Conservation (phyloP, 2,329 filamentous ascomycete genomes). For the Colletotrichum gigasporum region DNA sequence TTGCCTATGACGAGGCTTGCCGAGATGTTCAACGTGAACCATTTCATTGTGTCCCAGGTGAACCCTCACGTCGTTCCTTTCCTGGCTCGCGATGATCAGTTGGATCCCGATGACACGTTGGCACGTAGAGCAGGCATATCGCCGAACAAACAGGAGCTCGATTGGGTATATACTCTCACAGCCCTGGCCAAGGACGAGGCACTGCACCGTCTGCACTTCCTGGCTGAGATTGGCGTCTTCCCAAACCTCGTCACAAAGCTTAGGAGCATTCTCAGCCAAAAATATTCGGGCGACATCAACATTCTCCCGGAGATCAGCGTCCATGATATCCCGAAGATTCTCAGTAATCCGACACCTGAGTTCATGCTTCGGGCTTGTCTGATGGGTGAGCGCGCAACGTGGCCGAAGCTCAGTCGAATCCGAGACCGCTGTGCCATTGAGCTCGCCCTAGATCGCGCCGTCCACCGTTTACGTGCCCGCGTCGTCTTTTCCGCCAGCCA, state of each 20-base stretch:
- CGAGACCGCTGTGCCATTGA: slow-evolving; percentile 90
- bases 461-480: slow-evolving; percentile 72
- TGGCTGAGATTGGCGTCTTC: slow-evolving; percentile 83
- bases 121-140: slow-evolving; percentile 22
- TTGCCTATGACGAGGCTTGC: slow-evolving; percentile 88
- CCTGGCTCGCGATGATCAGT: slow-evolving; percentile 76
- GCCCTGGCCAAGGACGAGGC: slow-evolving; percentile 82
- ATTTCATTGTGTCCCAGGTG: slow-evolving; percentile 97
- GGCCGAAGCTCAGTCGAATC: slow-evolving; percentile 88
- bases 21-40: slow-evolving; percentile 98
- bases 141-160: slow-evolving; percentile 51
- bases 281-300: slow-evolving; percentile 94
- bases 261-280: slow-evolving; percentile 84
- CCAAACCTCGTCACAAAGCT: slow-evolving; percentile 82
- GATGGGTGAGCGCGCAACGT: slow-evolving; percentile 85
- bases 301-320: slow-evolving; percentile 85
- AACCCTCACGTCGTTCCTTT: slow-evolving; percentile 95
- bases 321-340: slow-evolving; percentile 77
- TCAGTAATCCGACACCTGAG: slow-evolving; percentile 84
- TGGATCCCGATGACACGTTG: slow-evolving; percentile 47
- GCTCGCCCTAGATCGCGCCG: slow-evolving; percentile 80
- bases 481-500: slow-evolving; percentile 76
- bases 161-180: slow-evolving; percentile 74
- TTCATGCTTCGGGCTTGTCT: slow-evolving; percentile 86
- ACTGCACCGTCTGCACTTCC: slow-evolving; percentile 80